Evolutionary conservation across 2,329 filamentous ascomycete species (phyloP), one percentile per base, ranked within the genome.

Genomic region (Hortaea werneckii): DNA sequence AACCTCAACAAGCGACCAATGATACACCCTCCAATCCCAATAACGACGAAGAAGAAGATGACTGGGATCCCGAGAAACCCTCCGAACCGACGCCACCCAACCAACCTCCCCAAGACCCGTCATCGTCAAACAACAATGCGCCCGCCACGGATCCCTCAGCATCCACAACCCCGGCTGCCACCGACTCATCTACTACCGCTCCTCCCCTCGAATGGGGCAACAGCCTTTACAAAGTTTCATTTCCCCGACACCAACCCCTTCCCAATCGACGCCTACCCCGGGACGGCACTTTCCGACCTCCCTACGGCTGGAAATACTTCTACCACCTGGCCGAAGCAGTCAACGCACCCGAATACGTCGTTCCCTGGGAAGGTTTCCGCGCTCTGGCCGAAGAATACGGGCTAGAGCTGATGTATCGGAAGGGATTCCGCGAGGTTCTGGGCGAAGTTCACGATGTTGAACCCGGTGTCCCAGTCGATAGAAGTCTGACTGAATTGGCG

Each of bases 361-460:
- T 98, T 1, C 92, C 92, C 0, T 98, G 92, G 90, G 89, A 95
- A 64, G 89, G 88, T 1, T 96, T 98, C 71, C 86, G 92, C 68
- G 89, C 87, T 59, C 72, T 96, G 58, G 92, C 92, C 12, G 89
- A 95, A 63, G 89, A 96, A 62, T 98, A 90, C 73, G 95, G 95
- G 58, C 78, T 98, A 5, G 92, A 98, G 65, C 69, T 96, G 57
- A 85, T 95, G 67, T 98, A 95, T 61, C 85, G 94, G 59, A 90
- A 90, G 66, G 78, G 83, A 0, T 98, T 98, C 64, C 70, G 79
- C 37, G 89, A 96, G 54, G 84, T 98, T 29, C 96, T 90, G 87
- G 80, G 87, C 51, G 78, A 87, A 20, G 32, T 35, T 35, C 8
- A 9, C 9, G 32, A 35, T 35, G 20, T 20, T 20, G 32, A 35